Percentiles rank a stretch among this genome's conserved stretches.
phyloP scores from a whole-genome alignment of 805 yeast species.

The Sugiyamaella floridensis region DNA sequence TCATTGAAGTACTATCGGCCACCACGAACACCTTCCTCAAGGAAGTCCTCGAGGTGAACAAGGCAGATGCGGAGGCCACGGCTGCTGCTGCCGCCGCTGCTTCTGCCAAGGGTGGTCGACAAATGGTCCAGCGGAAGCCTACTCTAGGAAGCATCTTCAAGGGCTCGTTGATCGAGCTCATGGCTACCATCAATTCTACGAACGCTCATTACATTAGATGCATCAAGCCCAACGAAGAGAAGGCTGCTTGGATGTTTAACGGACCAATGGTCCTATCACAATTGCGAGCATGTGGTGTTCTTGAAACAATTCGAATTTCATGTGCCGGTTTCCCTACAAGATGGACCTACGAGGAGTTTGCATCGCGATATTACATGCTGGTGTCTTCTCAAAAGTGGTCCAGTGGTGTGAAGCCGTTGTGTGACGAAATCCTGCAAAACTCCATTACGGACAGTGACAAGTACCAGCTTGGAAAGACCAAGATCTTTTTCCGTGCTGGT shows the following conservation, averaged over 20 bases:
- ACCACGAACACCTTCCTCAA: slow-evolving; percentile 60
- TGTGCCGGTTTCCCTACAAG: slow-evolving; percentile 98
- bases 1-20: slow-evolving; percentile 70
- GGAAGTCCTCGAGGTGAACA: slow-evolving; percentile 51
- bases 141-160: slow-evolving; percentile 94
- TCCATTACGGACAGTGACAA: slow-evolving; percentile 57
- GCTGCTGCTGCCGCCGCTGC: slow-evolving; percentile 39
- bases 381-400: slow-evolving; percentile 67
- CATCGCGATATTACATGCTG: slow-evolving; percentile 77
- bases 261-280: slow-evolving; percentile 93
- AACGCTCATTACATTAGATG: slow-evolving; percentile 96
- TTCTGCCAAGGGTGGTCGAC: slow-evolving; percentile 36
- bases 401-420: slow-evolving; percentile 51
- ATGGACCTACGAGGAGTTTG: slow-evolving; percentile 92
- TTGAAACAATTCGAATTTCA: slow-evolving; percentile 91
- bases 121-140: slow-evolving; percentile 63
- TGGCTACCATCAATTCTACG: slow-evolving; percentile 88
- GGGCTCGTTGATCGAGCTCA: slow-evolving; percentile 81
- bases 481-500: slow-evolving; percentile 94
- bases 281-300: slow-evolving; percentile 96
- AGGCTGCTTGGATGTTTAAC: slow-evolving; percentile 93
- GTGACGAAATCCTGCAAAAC: slow-evolving; percentile 56
- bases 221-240: slow-evolving; percentile 91
- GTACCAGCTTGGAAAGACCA: slow-evolving; percentile 87
- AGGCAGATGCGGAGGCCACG: slow-evolving; percentile 42